Percentiles rank a stretch among this genome's conserved stretches.
phyloP scores from a whole-genome alignment of 176 grass and related monocot genomes.

The Carex scoparia region DNA sequence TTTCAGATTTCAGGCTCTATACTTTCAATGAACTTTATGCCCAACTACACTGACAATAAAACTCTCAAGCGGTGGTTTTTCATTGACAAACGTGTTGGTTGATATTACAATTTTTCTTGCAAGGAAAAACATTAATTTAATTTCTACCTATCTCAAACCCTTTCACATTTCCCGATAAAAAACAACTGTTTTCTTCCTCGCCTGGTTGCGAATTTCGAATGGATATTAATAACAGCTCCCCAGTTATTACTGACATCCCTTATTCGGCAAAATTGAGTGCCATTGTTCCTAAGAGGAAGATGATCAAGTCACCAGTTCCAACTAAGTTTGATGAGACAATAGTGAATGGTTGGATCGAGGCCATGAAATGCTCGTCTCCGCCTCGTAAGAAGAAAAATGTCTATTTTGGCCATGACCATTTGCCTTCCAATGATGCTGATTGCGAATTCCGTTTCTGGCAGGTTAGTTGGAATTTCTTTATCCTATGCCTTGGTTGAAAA shows the following conservation, averaged over 20 bases:
- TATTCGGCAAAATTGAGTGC: constrained; percentile 50
- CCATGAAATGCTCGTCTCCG: constrained; percentile 80
- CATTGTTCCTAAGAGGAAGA: constrained; percentile 36
- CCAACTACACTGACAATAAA: constrained; percentile 74
- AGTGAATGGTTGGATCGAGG: constrained; percentile 63
- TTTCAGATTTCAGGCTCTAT: constrained; percentile 49
- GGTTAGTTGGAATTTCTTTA: constrained; percentile 33
- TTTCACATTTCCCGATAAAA: neutral
- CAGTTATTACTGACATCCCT: constrained; percentile 67
- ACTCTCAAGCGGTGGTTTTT: constrained; percentile 93
- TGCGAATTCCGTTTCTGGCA: constrained; percentile 45
- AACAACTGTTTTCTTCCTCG: neutral
- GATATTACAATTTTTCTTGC: constrained; percentile 19
- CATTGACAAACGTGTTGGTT: constrained; percentile 86
- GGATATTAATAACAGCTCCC: constrained; percentile 66
- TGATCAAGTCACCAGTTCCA: constrained; percentile 28
- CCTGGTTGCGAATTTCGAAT: constrained; percentile 24
- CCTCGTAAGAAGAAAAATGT: constrained; percentile 62
- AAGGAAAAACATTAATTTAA: neutral
- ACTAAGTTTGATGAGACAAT: constrained; percentile 58
- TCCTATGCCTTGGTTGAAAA: neutral
- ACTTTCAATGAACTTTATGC: constrained; percentile 56
- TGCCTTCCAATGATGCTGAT: constrained; percentile 33
- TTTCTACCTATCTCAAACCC: constrained; percentile 4
- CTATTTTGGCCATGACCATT: constrained; percentile 23